Evolutionary conservation across 345 rosid species (phyloP).

Genomic region (Trapa bicornis): DNA sequence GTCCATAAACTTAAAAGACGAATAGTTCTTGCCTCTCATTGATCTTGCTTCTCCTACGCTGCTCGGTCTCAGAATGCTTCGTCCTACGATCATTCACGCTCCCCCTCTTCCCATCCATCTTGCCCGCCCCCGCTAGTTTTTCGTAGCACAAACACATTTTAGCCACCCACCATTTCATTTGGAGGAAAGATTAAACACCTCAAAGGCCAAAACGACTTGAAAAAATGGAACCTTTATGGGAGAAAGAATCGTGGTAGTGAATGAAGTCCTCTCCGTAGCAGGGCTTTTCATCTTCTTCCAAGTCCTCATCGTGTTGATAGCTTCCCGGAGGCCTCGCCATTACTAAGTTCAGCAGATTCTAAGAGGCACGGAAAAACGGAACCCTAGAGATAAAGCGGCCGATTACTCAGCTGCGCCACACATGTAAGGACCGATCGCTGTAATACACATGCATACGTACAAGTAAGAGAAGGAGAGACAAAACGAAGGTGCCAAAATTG

Average conservation of each 20-base stretch:
- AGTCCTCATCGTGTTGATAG: constrained; percentile 29
- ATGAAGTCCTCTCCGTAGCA: constrained; percentile 33
- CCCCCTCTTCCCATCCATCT: constrained; percentile 28
- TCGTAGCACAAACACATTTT: neutral
- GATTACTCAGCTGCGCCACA: neutral
- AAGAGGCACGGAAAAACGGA: neutral
- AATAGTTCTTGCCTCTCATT: constrained; percentile 43
- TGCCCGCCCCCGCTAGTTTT: constrained; percentile 23
- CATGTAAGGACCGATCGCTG: neutral
- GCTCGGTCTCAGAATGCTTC: constrained; percentile 88
- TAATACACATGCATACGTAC: neutral
- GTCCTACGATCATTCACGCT: constrained; percentile 21
- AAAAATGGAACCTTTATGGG: constrained; percentile 23
- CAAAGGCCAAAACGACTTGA: neutral
- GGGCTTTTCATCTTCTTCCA: constrained; percentile 23
- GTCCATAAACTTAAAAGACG: neutral
- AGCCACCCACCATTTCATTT: neutral
- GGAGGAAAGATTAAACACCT: neutral
- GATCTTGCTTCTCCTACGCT: constrained; percentile 76
- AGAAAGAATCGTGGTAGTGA: constrained; percentile 22
- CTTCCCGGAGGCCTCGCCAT: constrained; percentile 43
- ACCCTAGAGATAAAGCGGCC: neutral
- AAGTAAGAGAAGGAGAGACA: no score
- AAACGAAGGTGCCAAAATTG: no score
- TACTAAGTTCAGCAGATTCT: neutral